These are phyloP conservation scores for Ailanthus altissimus DNA, from an alignment of 345 rosid genomes.

Conservation along the genomic window DNA sequence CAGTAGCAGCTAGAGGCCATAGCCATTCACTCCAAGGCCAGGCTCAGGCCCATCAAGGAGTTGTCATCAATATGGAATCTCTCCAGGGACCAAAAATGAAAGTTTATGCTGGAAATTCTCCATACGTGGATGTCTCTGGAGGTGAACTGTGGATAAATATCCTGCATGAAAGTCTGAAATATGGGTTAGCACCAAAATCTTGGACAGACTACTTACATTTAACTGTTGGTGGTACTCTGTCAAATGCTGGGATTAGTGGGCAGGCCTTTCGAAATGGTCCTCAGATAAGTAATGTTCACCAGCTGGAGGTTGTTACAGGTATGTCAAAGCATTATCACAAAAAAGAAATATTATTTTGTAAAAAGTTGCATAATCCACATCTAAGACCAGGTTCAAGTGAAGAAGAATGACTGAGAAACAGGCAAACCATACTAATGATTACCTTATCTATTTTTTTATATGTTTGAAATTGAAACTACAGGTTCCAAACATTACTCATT, in stretches of 20 bases:
- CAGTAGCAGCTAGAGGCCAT: conserved; percentile 90
- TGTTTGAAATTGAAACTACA: conserved; percentile 9
- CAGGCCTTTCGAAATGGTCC: conserved; percentile 94
- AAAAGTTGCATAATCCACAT: conserved; percentile 16
- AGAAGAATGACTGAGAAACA: conserved; percentile 17
- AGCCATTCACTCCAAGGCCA: conserved; percentile 93
- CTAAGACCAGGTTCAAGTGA: conserved; percentile 21
- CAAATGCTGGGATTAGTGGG: conserved; percentile 95
- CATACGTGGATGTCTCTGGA: conserved; percentile 80
- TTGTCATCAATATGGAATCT: conserved; percentile 81
- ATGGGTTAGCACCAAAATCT: conserved; percentile 88
- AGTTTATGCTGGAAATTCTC: conserved; percentile 45
- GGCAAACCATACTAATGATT: conserved; percentile 2
- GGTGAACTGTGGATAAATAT: conserved; percentile 92
- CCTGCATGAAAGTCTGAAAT: conserved; percentile 62
- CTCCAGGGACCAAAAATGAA: conserved; percentile 50
- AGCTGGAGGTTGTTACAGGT: conserved; percentile 96
- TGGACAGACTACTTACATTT: conserved; percentile 96
- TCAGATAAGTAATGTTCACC: conserved; percentile 91
- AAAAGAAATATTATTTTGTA: conserved; percentile 1
- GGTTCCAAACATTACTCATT: conserved; percentile 25
- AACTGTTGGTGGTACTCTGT: conserved; percentile 93
- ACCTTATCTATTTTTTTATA: conserved; percentile 21
- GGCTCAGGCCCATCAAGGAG: conserved; percentile 71
- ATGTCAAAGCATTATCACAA: conserved; percentile 24